These are phyloP conservation scores for Chytriomyces hyalinus DNA, from an alignment of 192 early-diverging fungal species.

Conservation along the genomic window DNA sequence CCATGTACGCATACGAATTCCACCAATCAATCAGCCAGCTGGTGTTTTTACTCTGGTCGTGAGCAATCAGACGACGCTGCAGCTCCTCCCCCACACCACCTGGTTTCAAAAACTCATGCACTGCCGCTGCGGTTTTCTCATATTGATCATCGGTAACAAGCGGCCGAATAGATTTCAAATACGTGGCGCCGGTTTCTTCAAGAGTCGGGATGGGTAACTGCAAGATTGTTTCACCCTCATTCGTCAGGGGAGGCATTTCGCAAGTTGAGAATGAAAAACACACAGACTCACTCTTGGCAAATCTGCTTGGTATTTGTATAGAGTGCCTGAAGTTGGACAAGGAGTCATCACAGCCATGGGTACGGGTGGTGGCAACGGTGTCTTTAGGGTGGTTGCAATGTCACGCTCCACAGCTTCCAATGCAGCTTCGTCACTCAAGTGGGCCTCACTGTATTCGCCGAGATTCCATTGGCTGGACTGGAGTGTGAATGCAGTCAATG, in stretches of 20 bases:
- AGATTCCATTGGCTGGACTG: no score
- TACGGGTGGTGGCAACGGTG: neutral
- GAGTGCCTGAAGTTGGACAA: neutral
- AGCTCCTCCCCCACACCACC: constrained; percentile 79
- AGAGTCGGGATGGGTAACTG: constrained; percentile 88
- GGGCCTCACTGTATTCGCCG: neutral
- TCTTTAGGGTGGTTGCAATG: neutral
- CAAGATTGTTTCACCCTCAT: neutral
- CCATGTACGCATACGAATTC: constrained; percentile 77
- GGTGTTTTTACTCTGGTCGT: constrained; percentile 71
- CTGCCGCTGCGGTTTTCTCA: constrained; percentile 67
- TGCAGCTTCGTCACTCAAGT: neutral
- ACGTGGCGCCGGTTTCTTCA: constrained; percentile 78
- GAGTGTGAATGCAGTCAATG: no score
- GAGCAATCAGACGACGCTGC: constrained; percentile 80
- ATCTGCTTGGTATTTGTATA: neutral
- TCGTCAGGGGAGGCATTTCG: neutral
- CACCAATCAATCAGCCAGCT: constrained; percentile 99
- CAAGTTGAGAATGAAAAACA: neutral
- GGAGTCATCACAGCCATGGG: neutral
- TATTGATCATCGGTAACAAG: constrained; percentile 70
- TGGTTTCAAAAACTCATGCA: constrained; percentile 77
- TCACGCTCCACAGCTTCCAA: neutral
- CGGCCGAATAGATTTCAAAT: constrained; percentile 78
- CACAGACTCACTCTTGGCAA: neutral